These are phyloP conservation scores for Suhomyces kilbournensis DNA, from an alignment of 805 yeast species.

Conservation along the genomic window DNA sequence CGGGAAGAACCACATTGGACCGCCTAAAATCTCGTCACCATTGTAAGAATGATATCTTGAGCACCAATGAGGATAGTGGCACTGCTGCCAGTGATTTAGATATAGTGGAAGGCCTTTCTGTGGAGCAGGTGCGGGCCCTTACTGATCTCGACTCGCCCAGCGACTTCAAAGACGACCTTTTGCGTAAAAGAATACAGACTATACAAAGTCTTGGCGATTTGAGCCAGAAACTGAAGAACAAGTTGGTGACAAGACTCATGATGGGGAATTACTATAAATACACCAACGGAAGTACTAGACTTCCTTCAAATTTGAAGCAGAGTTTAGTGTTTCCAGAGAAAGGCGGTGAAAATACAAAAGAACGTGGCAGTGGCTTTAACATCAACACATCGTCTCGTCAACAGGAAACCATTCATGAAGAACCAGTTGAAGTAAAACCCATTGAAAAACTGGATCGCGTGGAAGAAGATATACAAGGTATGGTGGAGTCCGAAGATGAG, in stretches of 20 bases:
- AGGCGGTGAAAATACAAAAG: conserved; percentile 5
- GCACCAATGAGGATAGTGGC: conserved; percentile 10
- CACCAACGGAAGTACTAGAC: conserved; percentile 24
- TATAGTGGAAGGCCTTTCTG: conserved; percentile 33
- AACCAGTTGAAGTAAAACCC: no score
- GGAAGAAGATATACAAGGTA: not conserved
- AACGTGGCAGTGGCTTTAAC: no score
- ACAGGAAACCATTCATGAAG: not conserved
- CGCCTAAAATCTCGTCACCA: conserved; percentile 3
- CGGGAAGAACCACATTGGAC: not conserved
- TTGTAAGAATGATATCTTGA: not conserved
- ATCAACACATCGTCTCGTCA: no score
- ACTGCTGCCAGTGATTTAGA: conserved; percentile 27
- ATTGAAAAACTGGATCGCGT: no score
- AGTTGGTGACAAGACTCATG: conserved; percentile 61
- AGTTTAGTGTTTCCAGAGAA: conserved; percentile 14
- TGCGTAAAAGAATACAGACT: conserved; percentile 49
- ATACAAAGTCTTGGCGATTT: conserved; percentile 40
- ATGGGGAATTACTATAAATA: conserved; percentile 62
- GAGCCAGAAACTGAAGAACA: conserved; percentile 43
- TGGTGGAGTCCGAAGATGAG: conserved; percentile 29
- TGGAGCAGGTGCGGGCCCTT: conserved; percentile 32
- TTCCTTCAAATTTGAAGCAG: conserved; percentile 12
- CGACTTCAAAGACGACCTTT: conserved; percentile 38
- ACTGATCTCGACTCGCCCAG: conserved; percentile 35